phyloP scores from a whole-genome alignment of 352 stramenopile species.

The Pythium biforme region DNA sequence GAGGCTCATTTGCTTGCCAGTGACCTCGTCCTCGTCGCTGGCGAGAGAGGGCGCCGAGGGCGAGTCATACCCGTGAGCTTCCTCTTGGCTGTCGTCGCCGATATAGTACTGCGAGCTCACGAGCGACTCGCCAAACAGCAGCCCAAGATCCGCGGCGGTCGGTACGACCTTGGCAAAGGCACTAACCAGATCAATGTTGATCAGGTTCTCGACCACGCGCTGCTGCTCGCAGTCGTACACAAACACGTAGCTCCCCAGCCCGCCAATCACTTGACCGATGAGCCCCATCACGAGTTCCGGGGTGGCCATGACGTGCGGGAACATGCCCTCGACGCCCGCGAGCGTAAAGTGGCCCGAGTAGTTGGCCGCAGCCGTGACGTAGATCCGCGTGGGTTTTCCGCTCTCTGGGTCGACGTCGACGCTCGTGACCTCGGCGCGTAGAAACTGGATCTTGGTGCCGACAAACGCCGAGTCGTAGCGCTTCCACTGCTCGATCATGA shows the following conservation, averaged over 20 bases:
- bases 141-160: slow-evolving; percentile 8
- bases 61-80: neutral
- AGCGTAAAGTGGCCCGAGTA: slow-evolving; percentile 20
- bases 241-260: slow-evolving; percentile 16
- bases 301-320: slow-evolving; percentile 18
- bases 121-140: slow-evolving; percentile 18
- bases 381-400: neutral
- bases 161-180: slow-evolving; percentile 17
- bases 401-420: slow-evolving; percentile 17
- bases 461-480: slow-evolving; percentile 18
- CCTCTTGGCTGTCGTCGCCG: slow-evolving; percentile 13
- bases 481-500: slow-evolving; percentile 28
- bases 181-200: slow-evolving; percentile 19
- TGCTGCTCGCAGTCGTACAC: slow-evolving; percentile 19
- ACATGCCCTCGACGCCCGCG: slow-evolving; percentile 18
- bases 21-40: slow-evolving; percentile 9
- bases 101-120: slow-evolving; percentile 20
- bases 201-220: slow-evolving; percentile 7
- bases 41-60: neutral
- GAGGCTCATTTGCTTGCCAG: slow-evolving; percentile 11
- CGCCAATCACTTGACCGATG: slow-evolving; percentile 18
- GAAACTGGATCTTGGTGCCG: slow-evolving; percentile 17
- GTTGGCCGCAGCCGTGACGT: slow-evolving; percentile 15
- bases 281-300: slow-evolving; percentile 11
- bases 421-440: slow-evolving; percentile 7